A percentile compares a stretch with the other conserved stretches of the same genome.
Evolutionary conservation across 768 basidiomycete genomes (phyloP).

Genomic region (Austroboletus festivus): DNA sequence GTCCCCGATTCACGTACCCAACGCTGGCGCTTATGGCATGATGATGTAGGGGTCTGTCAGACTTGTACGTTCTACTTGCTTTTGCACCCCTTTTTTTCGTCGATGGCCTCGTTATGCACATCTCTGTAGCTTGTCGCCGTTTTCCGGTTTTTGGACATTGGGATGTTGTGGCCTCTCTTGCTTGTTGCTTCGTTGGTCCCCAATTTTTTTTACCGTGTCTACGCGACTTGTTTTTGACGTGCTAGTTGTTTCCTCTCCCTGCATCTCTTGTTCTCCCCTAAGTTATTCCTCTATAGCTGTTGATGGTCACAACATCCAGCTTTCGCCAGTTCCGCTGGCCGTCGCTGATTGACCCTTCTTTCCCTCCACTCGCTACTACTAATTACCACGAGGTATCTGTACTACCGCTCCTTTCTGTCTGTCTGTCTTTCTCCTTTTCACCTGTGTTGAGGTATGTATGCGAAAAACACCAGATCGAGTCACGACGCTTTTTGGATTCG

Average conservation of each 20-base stretch:
- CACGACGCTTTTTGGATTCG: slow-evolving; percentile 14
- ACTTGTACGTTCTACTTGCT: neutral
- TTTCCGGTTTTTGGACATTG: slow-evolving; percentile 11
- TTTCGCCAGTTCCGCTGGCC: neutral
- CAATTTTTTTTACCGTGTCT: slow-evolving; percentile 5
- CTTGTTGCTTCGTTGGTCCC: slow-evolving; percentile 8
- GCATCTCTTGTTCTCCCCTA: slow-evolving; percentile 4
- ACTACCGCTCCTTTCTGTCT: slow-evolving; percentile 25
- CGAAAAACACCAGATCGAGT: slow-evolving; percentile 16
- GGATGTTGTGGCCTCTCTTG: slow-evolving; percentile 13
- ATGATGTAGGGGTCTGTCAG: slow-evolving; percentile 31
- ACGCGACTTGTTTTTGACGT: slow-evolving; percentile 15
- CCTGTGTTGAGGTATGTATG: slow-evolving; percentile 3
- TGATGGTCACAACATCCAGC: slow-evolving; percentile 12
- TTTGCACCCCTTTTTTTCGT: neutral
- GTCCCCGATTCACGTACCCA: slow-evolving; percentile 38
- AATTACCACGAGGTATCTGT: slow-evolving; percentile 18
- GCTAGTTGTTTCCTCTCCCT: slow-evolving; percentile 3
- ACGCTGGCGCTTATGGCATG: slow-evolving; percentile 36
- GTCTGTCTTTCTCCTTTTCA: neutral
- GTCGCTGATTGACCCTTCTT: neutral
- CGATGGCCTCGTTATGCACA: slow-evolving; percentile 8
- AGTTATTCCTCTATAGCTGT: slow-evolving; percentile 12
- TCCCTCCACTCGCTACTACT: slow-evolving; percentile 6
- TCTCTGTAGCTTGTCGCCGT: slow-evolving; percentile 9